Evolutionary conservation across 2,329 filamentous ascomycete species (phyloP), one percentile per base, ranked within the genome.

Genomic region (Clonostachys rosea): DNA sequence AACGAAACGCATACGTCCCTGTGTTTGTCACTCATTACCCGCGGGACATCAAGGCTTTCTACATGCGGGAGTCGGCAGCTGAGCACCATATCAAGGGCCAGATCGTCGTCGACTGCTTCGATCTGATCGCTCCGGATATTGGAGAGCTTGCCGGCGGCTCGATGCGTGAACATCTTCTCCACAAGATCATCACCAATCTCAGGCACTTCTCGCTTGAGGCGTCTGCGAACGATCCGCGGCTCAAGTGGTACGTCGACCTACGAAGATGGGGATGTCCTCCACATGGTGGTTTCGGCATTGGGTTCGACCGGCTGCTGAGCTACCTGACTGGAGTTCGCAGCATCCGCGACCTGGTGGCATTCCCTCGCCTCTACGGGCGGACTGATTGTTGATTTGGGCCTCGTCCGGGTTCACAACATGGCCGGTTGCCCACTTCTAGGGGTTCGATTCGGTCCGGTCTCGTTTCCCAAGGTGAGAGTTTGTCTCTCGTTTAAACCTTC

Each of bases 11-110:
- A 39, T 65, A 64, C 54, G 70, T 78, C 43, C 94, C 94, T 8
- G 76, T 97, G 41, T 97, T 97, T 62, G 84, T 99, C 53, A 97
- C 91, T 13, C 78, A 96, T 64, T 99, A 96, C 62, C 94, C 94
- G n/a, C 81, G 81, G 54, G 73, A 76, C 43, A 83, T 94, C 63
- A 99, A 99, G 69, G 89, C 92, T 11, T 99, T 97, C 68, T 99
- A 78, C 64, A 78, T 78, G 75, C 69, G 65, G 40, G 66, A 68
- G 46, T 68, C 64, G 12, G 52, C 55, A 18, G 50, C 58, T 1
- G 54, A 58, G 12, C 24, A 24, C 34, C 58, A 59, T 9, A 24
- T 54, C 5, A 53, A 61, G 42, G 63, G 65, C 42, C 56, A 61
- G 42, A 95, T 90, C 9, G 41, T 48, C 5, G 90, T 90, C 12